Base-by-base conservation (phyloP, 192 early-diverging fungal genomes). In the Umbelopsis isabellina region DNA sequence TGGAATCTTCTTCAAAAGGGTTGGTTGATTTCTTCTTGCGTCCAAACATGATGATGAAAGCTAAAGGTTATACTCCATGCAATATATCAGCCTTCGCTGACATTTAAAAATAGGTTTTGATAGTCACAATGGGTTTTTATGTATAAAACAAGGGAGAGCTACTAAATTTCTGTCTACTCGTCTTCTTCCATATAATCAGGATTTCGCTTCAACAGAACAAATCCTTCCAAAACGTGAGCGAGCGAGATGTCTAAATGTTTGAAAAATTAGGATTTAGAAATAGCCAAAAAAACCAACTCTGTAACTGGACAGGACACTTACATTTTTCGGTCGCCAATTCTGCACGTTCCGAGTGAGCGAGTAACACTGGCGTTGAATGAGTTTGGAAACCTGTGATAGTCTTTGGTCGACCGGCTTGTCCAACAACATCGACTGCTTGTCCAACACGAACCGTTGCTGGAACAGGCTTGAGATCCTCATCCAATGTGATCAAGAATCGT, bases 321-420 rank as follows among this genome's bases (percentile, higher is more conserved):
- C 82, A 98, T 86, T 98, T 95, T 81, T 99, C 98, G 9, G 95
- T 98, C 23, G 93, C 95, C n/a, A 98, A 76, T 85, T 99, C 97
- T 4, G 98, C 97, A 58, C 98, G 88, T 85, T 99, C 98, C 52
- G 92, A 92, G 75, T 97, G 96, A 18, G 91, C 96, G 72, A 99
- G 76, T 79, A 99, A 82, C 20, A 99, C 97, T 1, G 98, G 98
- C 45, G 98, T 98, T 30, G 93, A 89, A 79, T 99, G 95, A 47
- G 97, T 95, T 81, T 98, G 97, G 91, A 98, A 99, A 22, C 98
- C 98, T 6, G 97, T 98, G 75, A 99, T 98, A 2, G 96, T 98
- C 83, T 99, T 99, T 68, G 97, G 97, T 66, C 93, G 83, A 22
- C 98, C 98, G 1, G 97, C 98, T 80, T 99, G 97, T 41, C 98